Percentiles rank a stretch among this genome's conserved stretches.
phyloP scores from a whole-genome alignment of 306 rosid species.

The Corylus americana region DNA sequence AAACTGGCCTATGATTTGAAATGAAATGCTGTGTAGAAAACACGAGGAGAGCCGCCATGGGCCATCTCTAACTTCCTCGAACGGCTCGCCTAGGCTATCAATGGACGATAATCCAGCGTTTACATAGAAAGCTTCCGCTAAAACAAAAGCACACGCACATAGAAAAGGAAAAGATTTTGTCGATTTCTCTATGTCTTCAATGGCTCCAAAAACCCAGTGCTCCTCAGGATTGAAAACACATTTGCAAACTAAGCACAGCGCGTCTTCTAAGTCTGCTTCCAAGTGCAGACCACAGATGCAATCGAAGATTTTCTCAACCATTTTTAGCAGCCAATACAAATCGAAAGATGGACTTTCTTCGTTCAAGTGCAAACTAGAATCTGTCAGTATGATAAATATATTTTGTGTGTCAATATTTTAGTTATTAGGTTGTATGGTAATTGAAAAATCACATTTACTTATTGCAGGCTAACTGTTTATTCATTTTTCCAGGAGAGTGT shows the following conservation, averaged over 20 bases:
- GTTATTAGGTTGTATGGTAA: not conserved
- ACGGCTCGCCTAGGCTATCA: too few relatives aligned
- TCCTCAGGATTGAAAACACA: not conserved
- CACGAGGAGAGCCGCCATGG: too few relatives aligned
- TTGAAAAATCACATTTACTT: not conserved
- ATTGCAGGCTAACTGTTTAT: not conserved
- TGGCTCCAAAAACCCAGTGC: too few relatives aligned
- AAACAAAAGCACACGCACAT: too few relatives aligned
- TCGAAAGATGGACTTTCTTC: not conserved
- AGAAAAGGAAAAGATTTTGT: too few relatives aligned
- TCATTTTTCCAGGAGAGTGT: conserved; percentile 24
- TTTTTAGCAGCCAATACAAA: not conserved
- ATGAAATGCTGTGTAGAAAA: too few relatives aligned
- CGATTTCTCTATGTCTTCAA: too few relatives aligned
- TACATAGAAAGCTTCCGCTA: too few relatives aligned
- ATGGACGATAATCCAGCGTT: too few relatives aligned
- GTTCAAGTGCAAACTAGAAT: not conserved
- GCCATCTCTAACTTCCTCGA: too few relatives aligned
- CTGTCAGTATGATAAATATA: not conserved
- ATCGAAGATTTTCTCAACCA: not conserved
- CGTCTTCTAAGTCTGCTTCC: not conserved
- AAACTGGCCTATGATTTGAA: too few relatives aligned
- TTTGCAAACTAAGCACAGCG: not conserved
- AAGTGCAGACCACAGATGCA: not conserved
- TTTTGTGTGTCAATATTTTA: not conserved